A percentile compares a stretch with the other conserved stretches of the same genome.
These are phyloP conservation scores for Vaucheria bursata DNA, from an alignment of 352 stramenopile genomes.

Conservation along the genomic window DNA sequence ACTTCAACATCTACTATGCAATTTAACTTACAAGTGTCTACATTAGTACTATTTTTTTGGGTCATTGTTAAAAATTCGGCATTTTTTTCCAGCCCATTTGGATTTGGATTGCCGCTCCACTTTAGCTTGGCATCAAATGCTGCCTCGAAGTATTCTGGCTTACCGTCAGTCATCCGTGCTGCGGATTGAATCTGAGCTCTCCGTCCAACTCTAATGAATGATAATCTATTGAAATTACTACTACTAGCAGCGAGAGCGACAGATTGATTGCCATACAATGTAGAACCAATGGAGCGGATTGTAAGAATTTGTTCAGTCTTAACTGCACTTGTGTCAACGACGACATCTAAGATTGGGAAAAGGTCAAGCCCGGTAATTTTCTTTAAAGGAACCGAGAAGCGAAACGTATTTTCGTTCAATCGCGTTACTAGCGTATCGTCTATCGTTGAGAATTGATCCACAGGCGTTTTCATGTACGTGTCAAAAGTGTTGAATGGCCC, in stretches of 20 bases:
- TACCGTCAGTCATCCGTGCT: not conserved
- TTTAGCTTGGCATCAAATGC: not conserved
- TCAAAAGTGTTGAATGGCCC: not conserved
- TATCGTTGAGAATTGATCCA: not conserved
- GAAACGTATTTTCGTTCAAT: not conserved
- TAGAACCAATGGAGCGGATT: not conserved
- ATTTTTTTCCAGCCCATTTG: not conserved
- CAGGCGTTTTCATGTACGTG: conserved; percentile 1
- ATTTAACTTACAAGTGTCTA: not conserved
- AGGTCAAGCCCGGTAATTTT: not conserved
- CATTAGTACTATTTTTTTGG: not conserved
- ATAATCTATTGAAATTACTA: not conserved
- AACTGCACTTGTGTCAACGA: not conserved
- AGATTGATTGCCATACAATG: not conserved
- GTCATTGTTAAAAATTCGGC: not conserved
- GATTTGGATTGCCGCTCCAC: not conserved
- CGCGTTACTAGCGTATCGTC: conserved; percentile 10
- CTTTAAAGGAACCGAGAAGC: not conserved
- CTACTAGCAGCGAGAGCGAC: not conserved
- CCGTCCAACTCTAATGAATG: not conserved
- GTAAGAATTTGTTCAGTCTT: not conserved
- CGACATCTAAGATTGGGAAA: not conserved
- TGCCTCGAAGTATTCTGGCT: not conserved
- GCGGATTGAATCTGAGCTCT: not conserved
- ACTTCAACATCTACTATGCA: conserved; percentile 3